Percentiles rank a stretch among this genome's conserved stretches.
Conservation (phyloP, 768 basidiomycete species). For the Mycena olivaceomarginata region DNA sequence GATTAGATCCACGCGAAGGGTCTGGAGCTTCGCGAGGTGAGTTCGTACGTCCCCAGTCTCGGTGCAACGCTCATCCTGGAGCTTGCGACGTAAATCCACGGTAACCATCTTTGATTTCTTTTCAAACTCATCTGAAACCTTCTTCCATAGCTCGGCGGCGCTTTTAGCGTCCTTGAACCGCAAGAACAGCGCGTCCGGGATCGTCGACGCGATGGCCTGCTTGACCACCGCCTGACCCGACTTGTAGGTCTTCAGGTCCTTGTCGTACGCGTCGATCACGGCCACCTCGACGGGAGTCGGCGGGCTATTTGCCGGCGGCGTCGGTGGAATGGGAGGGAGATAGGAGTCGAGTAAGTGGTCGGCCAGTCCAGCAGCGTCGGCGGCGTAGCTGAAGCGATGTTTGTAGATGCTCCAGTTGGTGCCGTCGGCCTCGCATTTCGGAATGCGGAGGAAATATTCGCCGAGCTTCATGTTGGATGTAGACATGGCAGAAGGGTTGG, state of each 20-base stretch:
- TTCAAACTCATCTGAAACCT: too few relatives aligned
- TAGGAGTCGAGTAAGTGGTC: not conserved
- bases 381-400: conserved; percentile 35
- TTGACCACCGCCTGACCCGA: too few relatives aligned
- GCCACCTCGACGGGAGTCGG: not conserved
- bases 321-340: not conserved
- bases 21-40: conserved; percentile 45
- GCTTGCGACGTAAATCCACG: conserved; percentile 45
- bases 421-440: conserved; percentile 45
- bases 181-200: conserved; percentile 42
- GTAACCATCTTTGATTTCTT: conserved; percentile 46
- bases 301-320: not conserved
- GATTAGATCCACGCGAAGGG: conserved; percentile 41
- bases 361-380: conserved; percentile 19
- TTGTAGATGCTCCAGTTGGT: conserved; percentile 45
- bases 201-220: too few relatives aligned
- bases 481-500: conserved; percentile 16
- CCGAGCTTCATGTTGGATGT: not conserved
- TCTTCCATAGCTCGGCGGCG: conserved; percentile 43
- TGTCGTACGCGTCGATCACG: conserved; percentile 29
- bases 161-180: not conserved
- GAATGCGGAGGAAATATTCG: conserved; percentile 30
- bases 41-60: conserved; percentile 48
- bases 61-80: too few relatives aligned
- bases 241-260: too few relatives aligned